These are phyloP conservation scores for Amyloporia xantha DNA, from an alignment of 768 basidiomycete genomes.

Conservation along the genomic window DNA sequence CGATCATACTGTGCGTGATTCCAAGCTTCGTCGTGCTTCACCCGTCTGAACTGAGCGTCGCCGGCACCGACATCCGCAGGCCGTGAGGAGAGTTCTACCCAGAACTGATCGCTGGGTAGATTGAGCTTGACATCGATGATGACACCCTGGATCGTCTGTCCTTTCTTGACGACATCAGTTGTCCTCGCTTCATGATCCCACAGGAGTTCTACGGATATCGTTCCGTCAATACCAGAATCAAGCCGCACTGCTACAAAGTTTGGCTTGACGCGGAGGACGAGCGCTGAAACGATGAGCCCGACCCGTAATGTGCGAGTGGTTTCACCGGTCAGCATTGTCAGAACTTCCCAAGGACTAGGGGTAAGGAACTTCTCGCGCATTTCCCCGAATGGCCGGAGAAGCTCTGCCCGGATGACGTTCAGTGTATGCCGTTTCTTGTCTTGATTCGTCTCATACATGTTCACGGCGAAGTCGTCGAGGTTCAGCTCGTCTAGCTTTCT, in stretches of 20 bases:
- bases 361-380: conserved; percentile 54
- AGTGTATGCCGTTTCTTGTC: conserved; percentile 87
- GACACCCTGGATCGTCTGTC: conserved; percentile 74
- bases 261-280: conserved; percentile 50
- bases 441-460: conserved; percentile 75
- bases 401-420: conserved; percentile 81
- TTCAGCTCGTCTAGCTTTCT: conserved; percentile 86
- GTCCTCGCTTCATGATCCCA: conserved; percentile 38
- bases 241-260: conserved; percentile 60
- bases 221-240: conserved; percentile 91
- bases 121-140: conserved; percentile 68
- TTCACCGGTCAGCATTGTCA: conserved; percentile 96
- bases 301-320: conserved; percentile 67
- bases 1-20: conserved; percentile 56
- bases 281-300: conserved; percentile 78
- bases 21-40: conserved; percentile 57
- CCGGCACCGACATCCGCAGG: conserved; percentile 53
- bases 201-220: conserved; percentile 56
- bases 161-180: conserved; percentile 55
- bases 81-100: conserved; percentile 71
- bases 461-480: conserved; percentile 93
- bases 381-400: conserved; percentile 77
- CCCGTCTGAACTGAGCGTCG: conserved; percentile 55
- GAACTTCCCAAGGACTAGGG: conserved; percentile 70
- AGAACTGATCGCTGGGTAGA: conserved; percentile 53